Conservation (phyloP, 768 basidiomycete genomes). For the Flagelloscypha sp. region DNA sequence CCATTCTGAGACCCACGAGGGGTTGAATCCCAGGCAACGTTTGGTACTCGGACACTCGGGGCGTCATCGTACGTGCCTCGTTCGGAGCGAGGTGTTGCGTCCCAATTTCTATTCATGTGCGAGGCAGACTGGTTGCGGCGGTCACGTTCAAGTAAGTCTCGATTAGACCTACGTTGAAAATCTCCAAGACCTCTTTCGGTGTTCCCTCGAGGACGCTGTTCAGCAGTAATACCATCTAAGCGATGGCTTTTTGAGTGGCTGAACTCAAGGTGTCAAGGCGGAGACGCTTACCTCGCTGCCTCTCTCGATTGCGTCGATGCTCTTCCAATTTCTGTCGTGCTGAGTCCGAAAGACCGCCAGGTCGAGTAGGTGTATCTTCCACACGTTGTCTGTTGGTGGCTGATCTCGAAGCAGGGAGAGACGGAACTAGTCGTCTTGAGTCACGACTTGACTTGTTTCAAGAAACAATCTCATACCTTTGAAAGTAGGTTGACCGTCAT, state of each 20-base stretch:
- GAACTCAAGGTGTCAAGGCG: background rate
- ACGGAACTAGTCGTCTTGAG: slow-evolving; percentile 79
- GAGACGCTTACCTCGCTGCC: slow-evolving; percentile 46
- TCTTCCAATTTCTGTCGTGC: slow-evolving; percentile 73
- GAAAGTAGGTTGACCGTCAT: slow-evolving; percentile 64
- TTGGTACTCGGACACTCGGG: slow-evolving; percentile 84
- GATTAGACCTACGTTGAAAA: slow-evolving; percentile 88
- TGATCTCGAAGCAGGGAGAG: slow-evolving; percentile 49
- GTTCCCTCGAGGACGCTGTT: slow-evolving; percentile 45
- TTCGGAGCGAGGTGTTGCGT: slow-evolving; percentile 55
- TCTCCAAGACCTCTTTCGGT: slow-evolving; percentile 80
- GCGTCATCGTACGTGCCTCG: slow-evolving; percentile 47
- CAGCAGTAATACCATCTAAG: slow-evolving; percentile 65
- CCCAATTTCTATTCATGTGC: slow-evolving; percentile 37
- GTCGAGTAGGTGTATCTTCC: slow-evolving; percentile 90
- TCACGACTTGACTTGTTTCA: too few species aligned
- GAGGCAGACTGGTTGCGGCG: slow-evolving; percentile 10
- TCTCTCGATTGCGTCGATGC: slow-evolving; percentile 59
- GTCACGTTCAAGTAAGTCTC: slow-evolving; percentile 40
- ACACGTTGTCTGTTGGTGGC: slow-evolving; percentile 64
- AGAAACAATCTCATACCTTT: slow-evolving; percentile 54
- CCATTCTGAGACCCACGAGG: slow-evolving; percentile 55
- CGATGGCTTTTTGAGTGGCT: background rate
- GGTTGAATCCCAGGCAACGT: slow-evolving; percentile 92
- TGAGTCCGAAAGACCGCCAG: slow-evolving; percentile 76